Base-by-base conservation (phyloP, 441 rosid species). In the Euphorbia celastroides region DNA sequence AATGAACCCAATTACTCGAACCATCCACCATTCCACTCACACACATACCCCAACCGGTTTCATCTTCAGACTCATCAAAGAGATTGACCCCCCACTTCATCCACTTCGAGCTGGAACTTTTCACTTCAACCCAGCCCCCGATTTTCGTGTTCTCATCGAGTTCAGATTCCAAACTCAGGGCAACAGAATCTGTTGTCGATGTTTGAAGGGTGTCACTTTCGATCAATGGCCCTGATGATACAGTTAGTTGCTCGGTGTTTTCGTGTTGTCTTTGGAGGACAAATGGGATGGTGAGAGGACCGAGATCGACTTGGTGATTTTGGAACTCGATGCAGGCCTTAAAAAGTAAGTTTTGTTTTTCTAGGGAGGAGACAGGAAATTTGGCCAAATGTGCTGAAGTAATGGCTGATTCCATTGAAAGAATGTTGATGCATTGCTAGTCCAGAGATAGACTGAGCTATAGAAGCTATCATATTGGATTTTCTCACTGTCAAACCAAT, bases 51-150 rank as follows among this genome's bases (percentile, higher is more conserved):
- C 93, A 91, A 8, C 93, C 93, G 17, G 77, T 55, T 65, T 81
- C 96, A 61, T 84, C 85, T 48, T 88, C 86, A 42, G 82, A 75
- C 27, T 76, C 80, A 67, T 94, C 88, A 60, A 83, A 82, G 55
- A 84, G 34, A 57, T 72, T 84, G 22, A 85, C 66, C 16, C 84
- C 90, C 99, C 96, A 93, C 38, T 78, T 77, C 17, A 88, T 22
- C 22, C 67, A 77, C 62, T 75, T 79, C 38, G 70, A 70, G 70
- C 78, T 76, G 5, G 80, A 77, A 32, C 78, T 81, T 64, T 82
- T 79, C 82, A 82, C 73, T 80, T 93, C 90, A 55, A 89, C 66
- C 97, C 99, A 93, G 72, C 88, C 89, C 16, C 82, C 81, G 31
- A 93, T 26, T 73, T 70, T 89, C 0, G 83, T 79, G 54, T 46